Evolutionary conservation across 768 basidiomycete genomes (phyloP), one percentile per base, ranked within the genome.

Genomic region (Tylopilus intermedius): DNA sequence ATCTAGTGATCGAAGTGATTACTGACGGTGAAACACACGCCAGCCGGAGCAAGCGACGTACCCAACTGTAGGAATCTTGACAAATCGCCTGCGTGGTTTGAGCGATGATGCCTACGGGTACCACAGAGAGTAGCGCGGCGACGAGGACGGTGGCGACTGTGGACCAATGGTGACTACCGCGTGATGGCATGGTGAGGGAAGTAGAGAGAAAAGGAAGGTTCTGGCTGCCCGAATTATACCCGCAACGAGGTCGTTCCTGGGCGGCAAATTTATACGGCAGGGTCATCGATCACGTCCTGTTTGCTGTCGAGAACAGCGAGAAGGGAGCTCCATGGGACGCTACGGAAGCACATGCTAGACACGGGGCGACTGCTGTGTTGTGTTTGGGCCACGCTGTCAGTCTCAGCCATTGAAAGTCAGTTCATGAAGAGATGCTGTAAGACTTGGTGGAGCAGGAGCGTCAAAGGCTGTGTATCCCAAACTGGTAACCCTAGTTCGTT

Each of bases 81-180:
- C 71, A 71, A 8, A 21, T 14, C 13, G 45, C 68, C 14, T 43
- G 7, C 8, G 70, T 40, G 1, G 58, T 42, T 47, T 71, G 70
- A 6, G 70, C 68, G 6, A 52, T 42, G 18, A 44, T 45, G 15
- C 51, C 48, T 5, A 40, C 8, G 0, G 62, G 70, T 21, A 51
- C 56, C 5, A 49, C 18, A 22, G 53, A 50, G 26, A 69, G 55
- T 14, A 65, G 27, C 8, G 47, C 60, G 7, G 47, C 26, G 7
- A 50, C 26, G 21, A 71, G 55, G 44, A 64, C 32, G 39, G 54
- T 56, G 39, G 30, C 30, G 7, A 66, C 48, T 13, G 56, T 50
- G 18, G 47, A 32, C 63, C 62, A 56, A 40, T 21, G 40, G 21
- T 38, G 45, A 35, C 30, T 47, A 2, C 42, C 37, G 10, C 22